phyloP scores from a whole-genome alignment of 2,329 filamentous ascomycete species.

The Paecilomyces sp. region DNA sequence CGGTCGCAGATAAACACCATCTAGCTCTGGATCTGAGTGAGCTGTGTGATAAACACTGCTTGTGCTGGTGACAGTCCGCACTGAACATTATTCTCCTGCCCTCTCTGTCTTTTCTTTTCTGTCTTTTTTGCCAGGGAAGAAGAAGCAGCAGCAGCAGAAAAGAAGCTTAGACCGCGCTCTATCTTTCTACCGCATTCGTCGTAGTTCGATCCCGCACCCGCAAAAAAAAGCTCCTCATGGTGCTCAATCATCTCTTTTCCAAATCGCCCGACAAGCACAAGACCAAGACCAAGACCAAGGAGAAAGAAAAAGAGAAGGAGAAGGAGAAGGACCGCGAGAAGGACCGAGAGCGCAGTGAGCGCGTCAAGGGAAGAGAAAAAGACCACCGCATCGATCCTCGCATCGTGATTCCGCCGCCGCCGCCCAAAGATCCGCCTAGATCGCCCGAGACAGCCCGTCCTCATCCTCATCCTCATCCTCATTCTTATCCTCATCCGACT shows the following conservation, averaged over 20 bases:
- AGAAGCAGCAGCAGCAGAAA: no score
- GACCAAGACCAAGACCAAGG: constrained; percentile 15
- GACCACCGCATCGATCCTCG: not conserved
- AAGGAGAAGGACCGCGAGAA: not conserved
- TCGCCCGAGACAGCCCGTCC: no score
- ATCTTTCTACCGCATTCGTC: constrained; percentile 34
- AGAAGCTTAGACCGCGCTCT: constrained; percentile 2
- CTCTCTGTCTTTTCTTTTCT: not conserved
- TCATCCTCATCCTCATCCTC: no score
- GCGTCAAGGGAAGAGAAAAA: no score
- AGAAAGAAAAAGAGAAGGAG: constrained; percentile 4
- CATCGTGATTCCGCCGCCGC: constrained; percentile 3
- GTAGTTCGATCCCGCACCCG: constrained; percentile 25
- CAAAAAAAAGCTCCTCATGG: constrained; percentile 16
- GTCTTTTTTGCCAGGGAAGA: not conserved
- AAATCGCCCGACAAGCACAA: constrained; percentile 15
- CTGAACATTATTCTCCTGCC: not conserved
- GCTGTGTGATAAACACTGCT: not conserved
- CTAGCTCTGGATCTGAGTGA: not conserved
- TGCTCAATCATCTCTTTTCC: constrained; percentile 33
- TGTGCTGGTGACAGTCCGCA: not conserved
- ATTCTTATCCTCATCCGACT: not conserved
- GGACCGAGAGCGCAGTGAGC: no score
- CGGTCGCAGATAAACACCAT: not conserved
- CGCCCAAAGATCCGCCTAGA: not conserved